Evolutionary conservation across 345 rosid species (phyloP), one percentile per base, ranked within the genome.

Genomic region (Ceriops tagal): DNA sequence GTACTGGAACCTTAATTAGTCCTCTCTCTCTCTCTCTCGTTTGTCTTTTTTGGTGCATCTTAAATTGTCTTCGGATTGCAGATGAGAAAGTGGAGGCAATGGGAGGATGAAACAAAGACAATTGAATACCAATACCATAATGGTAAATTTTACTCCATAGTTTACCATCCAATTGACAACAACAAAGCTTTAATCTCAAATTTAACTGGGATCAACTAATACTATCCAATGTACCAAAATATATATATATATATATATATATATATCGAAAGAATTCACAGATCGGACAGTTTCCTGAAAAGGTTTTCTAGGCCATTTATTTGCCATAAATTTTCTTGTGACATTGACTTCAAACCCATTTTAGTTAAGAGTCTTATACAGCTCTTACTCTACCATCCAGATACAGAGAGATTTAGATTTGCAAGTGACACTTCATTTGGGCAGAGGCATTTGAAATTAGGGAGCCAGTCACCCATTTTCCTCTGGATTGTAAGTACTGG

Each of bases 391-490:
- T 64, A 35, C 4, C 11, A 6, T 75, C 52, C 81, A 92, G 99
- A 95, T 78, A 97, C 99, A 0, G 93, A 90, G 70, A 87, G 99
- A 77, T 95, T 95, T 72, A 83, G 96, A 56, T 90, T 95, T 79
- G 89, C 99, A 18, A 90, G 97, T 51, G 99, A 95, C 65, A 95
- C 99, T 69, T 92, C 99, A 6, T 95, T 92, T 16, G 99, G 99
- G 6, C 79, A 88, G 63, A 86, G 99, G 65, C 99, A 95, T 70
- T 1, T 92, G 71, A 84, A 73, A 30, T 59, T 84, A 56, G 87
- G 99, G 97, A 89, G 93, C 65, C 78, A 74, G 61, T 73, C 71
- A 11, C 76, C 90, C 1, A 15, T 84, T 51, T 81, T 86, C 16
- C 61, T 90, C 28, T 92, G 98, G 96, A 88, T 85, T 26, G 99